Base-by-base conservation (phyloP, 2,329 filamentous ascomycete genomes). In the Paracamarosporium sp. region DNA sequence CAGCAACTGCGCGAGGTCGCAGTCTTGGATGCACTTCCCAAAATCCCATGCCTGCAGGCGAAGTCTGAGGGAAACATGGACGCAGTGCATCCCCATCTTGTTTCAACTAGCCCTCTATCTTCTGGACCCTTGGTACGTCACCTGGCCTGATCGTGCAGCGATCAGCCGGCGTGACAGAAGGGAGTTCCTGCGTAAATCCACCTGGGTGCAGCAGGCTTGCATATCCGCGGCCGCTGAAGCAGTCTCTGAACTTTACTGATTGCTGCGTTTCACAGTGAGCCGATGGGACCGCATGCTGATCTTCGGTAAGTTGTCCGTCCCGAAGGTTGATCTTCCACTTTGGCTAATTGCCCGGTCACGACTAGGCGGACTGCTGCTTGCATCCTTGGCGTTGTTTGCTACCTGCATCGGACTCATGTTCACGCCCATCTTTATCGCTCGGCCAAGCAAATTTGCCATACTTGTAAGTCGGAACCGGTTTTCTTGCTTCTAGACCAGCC, bases 271-370 rank as follows among this genome's bases (percentile, higher is more conserved):
- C 35, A 53, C 79, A 98, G 95, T 99, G 82, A 97, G 92, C 81
- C 88, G 94, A 81, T 98, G 94, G 95, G 95, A 99, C 80, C 91
- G 94, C 56, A 82, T 98, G 74, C 84, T 99, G 76, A 86, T 98
- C 71, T 99, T 99, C 79, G 89, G 86, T 64, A 66, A 63, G 15
- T 53, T 44, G n/a, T 31, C 31, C 25, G 15, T 31, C 50, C 12
- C 30, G 17, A 20, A 17, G 45, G 20, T 22, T 13, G 15, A 53
- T 53, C 20, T 43, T 22, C 4, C 11, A 38, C 25, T 25, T 40
- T 33, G 47, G 40, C 56, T 55, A 46, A 59, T 41, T 45, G 51
- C 30, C 17, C 22, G 13, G 27, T 22, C 22, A 47, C 76, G 86
- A 97, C 71, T 97, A 78, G 88, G 86, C 64, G 92, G 89, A 73